Evolutionary conservation across 192 early-diverging fungal species (phyloP).

Genomic region (Polychytrium aggregatum): DNA sequence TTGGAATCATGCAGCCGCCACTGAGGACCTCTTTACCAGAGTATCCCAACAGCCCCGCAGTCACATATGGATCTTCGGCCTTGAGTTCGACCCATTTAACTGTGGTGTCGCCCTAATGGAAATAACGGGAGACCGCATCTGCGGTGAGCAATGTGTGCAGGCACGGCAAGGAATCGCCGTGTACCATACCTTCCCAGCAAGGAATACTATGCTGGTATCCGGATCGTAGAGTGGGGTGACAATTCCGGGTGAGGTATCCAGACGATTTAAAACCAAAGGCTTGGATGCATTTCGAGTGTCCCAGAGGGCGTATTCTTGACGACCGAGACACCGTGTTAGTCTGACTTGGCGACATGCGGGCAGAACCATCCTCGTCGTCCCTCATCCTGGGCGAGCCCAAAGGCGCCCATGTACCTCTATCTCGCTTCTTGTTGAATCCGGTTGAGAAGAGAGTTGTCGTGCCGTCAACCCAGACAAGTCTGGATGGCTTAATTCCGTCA

Average conservation of each 20-base stretch:
- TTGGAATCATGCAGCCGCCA: slow-evolving; percentile 61
- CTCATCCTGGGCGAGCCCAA: no score
- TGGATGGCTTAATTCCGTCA: slow-evolving; percentile 53
- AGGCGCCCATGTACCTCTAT: slow-evolving; percentile 10
- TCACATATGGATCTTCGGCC: background rate
- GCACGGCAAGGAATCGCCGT: no score
- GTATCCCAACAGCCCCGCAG: no score
- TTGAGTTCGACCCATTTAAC: slow-evolving; percentile 59
- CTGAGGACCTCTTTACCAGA: no score
- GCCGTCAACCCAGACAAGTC: slow-evolving; percentile 58
- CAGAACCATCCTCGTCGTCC: background rate
- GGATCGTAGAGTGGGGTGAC: slow-evolving; percentile 66
- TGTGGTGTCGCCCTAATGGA: slow-evolving; percentile 52
- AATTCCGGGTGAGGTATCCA: slow-evolving; percentile 63
- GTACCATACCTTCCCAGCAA: slow-evolving; percentile 53
- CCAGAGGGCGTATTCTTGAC: slow-evolving; percentile 69
- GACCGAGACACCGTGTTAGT: no score
- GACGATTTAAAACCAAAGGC: slow-evolving; percentile 41
- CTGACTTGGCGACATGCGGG: no score
- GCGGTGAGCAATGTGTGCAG: no score
- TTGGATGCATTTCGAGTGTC: slow-evolving; percentile 48
- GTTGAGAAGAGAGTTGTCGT: slow-evolving; percentile 53
- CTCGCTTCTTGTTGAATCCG: slow-evolving; percentile 43
- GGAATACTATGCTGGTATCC: slow-evolving; percentile 67
- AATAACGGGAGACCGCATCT: no score